A percentile compares a stretch with the other conserved stretches of the same genome.
phyloP scores from a whole-genome alignment of 2,329 filamentous ascomycete species.

The Fusarium newnesense region DNA sequence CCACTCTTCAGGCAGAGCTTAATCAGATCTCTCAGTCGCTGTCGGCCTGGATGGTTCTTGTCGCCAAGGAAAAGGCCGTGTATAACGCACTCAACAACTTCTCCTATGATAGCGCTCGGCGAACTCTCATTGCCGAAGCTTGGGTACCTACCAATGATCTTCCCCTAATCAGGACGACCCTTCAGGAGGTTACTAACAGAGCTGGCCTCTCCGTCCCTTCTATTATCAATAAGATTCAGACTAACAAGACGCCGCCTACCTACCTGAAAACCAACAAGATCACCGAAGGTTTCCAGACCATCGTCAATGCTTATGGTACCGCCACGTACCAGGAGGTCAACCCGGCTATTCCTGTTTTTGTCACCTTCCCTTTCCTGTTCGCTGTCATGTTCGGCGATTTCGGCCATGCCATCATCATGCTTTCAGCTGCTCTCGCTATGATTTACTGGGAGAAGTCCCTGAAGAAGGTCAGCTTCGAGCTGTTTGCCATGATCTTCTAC shows the following conservation, averaged over 20 bases:
- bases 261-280: constrained; percentile 99
- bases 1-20: constrained; percentile 90
- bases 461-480: constrained; percentile 91
- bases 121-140: constrained; percentile 96
- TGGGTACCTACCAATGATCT: constrained; percentile 96
- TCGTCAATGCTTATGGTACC: constrained; percentile 98
- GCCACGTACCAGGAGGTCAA: constrained; percentile 98
- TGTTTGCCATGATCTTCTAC: constrained; percentile 99
- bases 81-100: constrained; percentile 96
- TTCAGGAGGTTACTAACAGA: constrained; percentile 96
- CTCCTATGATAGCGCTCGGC: constrained; percentile 94
- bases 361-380: constrained; percentile 99
- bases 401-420: constrained; percentile 92
- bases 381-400: constrained; percentile 99
- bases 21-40: constrained; percentile 92
- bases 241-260: constrained; percentile 96
- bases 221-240: constrained; percentile 97
- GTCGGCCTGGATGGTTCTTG: constrained; percentile 95
- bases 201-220: constrained; percentile 97
- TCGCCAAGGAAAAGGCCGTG: constrained; percentile 98
- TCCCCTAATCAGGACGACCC: constrained; percentile 86
- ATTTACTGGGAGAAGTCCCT: constrained; percentile 96
- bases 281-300: constrained; percentile 97
- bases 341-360: constrained; percentile 91
- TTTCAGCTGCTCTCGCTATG: constrained; percentile 85